Evolutionary conservation across 2,329 filamentous ascomycete species (phyloP).

Genomic region (Penicillium verrucosum): DNA sequence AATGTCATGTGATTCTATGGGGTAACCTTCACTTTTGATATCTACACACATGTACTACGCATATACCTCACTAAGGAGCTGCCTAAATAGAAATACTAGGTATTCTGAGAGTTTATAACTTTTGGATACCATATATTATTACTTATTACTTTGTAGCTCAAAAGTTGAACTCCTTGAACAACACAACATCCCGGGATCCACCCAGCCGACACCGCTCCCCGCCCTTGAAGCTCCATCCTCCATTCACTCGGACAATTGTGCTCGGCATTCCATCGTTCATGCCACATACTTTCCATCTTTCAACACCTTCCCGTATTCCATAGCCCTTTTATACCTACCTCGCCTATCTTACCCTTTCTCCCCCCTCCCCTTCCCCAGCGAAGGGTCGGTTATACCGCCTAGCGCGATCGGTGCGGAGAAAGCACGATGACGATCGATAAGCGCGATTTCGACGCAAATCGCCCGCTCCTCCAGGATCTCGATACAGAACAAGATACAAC

Average conservation of each 20-base stretch:
- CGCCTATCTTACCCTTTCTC: background rate
- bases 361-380: background rate
- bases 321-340: no score
- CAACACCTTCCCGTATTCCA: background rate
- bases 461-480: constrained; percentile 30
- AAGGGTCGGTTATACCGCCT: background rate
- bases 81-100: no score
- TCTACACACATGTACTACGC: no score
- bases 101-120: no score
- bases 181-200: constrained; percentile 19
- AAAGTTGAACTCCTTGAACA: constrained; percentile 8
- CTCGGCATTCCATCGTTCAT: background rate
- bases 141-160: background rate
- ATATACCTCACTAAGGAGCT: no score
- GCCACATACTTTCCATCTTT: background rate
- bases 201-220: constrained; percentile 20
- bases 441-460: constrained; percentile 47
- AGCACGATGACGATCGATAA: constrained; percentile 41
- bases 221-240: constrained; percentile 11
- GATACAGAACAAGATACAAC: constrained; percentile 9
- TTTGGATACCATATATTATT: background rate
- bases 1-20: no score
- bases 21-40: no score
- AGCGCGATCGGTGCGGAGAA: constrained; percentile 7
- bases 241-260: background rate